Evolutionary conservation across 805 yeast species (phyloP).

Genomic region (Candida mattraensis): DNA sequence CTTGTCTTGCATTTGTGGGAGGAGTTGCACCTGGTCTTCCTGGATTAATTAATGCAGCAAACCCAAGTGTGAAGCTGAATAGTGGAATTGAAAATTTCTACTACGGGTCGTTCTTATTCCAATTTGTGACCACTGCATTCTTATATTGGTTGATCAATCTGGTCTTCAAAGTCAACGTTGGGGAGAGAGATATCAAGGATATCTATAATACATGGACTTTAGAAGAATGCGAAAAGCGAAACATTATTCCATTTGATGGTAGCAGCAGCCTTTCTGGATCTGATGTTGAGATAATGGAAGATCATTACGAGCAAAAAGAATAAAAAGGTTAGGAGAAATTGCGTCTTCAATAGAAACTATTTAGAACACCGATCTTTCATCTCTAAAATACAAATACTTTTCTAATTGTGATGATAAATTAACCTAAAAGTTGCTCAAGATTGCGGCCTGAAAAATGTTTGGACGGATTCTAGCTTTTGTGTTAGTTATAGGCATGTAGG

Average conservation of each 20-base stretch:
- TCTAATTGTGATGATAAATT: too few species aligned
- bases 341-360: too few species aligned
- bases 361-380: too few species aligned
- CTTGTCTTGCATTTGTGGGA: conserved; percentile 41
- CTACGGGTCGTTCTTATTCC: conserved; percentile 44
- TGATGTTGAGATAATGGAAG: too few species aligned
- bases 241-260: conserved; percentile 32
- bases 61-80: conserved; percentile 28
- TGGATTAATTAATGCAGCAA: conserved; percentile 40
- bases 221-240: conserved; percentile 33
- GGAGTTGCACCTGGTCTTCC: conserved; percentile 52
- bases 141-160: conserved; percentile 36
- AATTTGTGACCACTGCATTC: conserved; percentile 40
- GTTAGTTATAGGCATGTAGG: too few species aligned
- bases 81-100: conserved; percentile 43
- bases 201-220: conserved; percentile 28
- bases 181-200: conserved; percentile 28
- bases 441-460: too few species aligned
- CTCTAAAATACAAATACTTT: too few species aligned
- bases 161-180: conserved; percentile 37
- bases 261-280: too few species aligned
- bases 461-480: too few species aligned
- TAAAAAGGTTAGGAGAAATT: too few species aligned
- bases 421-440: too few species aligned
- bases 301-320: too few species aligned